A percentile compares a stretch with the other conserved stretches of the same genome.
Conservation (phyloP, 768 basidiomycete genomes). For the Pleurotus pulmonarius region DNA sequence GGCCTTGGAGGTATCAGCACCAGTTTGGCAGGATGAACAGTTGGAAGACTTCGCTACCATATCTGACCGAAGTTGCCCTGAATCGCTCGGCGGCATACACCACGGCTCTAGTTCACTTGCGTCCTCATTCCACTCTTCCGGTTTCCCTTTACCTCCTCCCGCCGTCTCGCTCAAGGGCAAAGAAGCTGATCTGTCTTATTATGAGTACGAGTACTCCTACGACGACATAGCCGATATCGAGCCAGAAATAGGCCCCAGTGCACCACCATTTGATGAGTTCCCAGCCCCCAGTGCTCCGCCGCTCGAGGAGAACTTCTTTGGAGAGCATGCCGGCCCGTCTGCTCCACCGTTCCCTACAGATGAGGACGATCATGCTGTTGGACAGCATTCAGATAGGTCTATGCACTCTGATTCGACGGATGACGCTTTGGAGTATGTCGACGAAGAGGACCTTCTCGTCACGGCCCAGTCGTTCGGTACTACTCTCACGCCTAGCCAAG, state of each 20-base stretch:
- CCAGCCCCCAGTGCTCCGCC: slow-evolving; percentile 27
- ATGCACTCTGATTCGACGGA: neutral
- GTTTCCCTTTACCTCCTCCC: slow-evolving; percentile 40
- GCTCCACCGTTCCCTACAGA: slow-evolving; percentile 34
- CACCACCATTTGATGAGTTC: slow-evolving; percentile 42
- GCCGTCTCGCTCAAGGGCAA: slow-evolving; percentile 31
- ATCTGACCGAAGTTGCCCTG: slow-evolving; percentile 5
- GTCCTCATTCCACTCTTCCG: slow-evolving; percentile 16
- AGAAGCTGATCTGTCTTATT: slow-evolving; percentile 33
- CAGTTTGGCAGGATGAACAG: slow-evolving; percentile 51
- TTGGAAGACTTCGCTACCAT: slow-evolving; percentile 30
- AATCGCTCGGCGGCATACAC: neutral
- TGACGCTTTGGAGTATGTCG: slow-evolving; percentile 3
- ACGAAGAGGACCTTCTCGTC: neutral
- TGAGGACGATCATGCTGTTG: slow-evolving; percentile 12
- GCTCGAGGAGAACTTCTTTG: slow-evolving; percentile 19
- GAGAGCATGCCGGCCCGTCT: slow-evolving; percentile 31
- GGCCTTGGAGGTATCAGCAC: slow-evolving; percentile 36
- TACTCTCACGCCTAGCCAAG: slow-evolving; percentile 3
- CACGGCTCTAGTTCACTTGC: neutral
- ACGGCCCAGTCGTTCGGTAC: neutral
- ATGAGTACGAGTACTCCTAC: slow-evolving; percentile 37
- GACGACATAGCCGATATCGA: slow-evolving; percentile 31
- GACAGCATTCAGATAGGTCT: neutral
- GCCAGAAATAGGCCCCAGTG: slow-evolving; percentile 35